Conservation (phyloP, 2,329 filamentous ascomycete species). For the Colletotrichum magnum region DNA sequence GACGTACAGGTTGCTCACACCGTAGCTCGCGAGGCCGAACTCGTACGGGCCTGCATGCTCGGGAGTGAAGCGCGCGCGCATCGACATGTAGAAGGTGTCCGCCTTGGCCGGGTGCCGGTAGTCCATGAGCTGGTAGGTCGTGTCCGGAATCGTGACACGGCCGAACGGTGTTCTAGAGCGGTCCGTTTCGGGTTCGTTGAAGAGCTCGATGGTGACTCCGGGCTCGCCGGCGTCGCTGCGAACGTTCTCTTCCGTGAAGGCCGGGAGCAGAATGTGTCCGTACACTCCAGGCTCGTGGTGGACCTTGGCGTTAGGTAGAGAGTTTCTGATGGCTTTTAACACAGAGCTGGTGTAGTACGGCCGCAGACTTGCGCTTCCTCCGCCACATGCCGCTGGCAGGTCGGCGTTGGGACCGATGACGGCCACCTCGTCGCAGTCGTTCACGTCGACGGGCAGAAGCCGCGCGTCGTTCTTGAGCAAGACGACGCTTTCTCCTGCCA, state of each 20-base stretch:
- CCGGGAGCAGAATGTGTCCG: constrained; percentile 74
- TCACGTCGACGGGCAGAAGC: constrained; percentile 73
- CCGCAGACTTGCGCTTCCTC: constrained; percentile 73
- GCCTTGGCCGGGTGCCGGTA: constrained; percentile 66
- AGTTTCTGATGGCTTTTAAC: constrained; percentile 76
- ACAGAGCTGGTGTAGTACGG: constrained; percentile 80
- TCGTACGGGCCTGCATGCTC: constrained; percentile 74
- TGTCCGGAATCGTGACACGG: constrained; percentile 60
- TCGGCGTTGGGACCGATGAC: constrained; percentile 72
- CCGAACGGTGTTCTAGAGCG: constrained; percentile 63
- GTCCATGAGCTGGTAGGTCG: constrained; percentile 64
- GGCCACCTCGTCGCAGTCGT: constrained; percentile 60
- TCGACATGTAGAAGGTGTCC: constrained; percentile 69
- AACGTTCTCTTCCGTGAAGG: constrained; percentile 64
- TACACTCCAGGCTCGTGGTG: constrained; percentile 69
- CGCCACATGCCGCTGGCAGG: constrained; percentile 70
- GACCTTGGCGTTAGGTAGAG: constrained; percentile 61
- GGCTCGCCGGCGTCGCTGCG: constrained; percentile 66
- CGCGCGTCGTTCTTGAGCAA: constrained; percentile 79
- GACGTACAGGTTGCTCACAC: constrained; percentile 74
- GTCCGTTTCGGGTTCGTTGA: constrained; percentile 67
- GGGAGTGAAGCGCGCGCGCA: constrained; percentile 71
- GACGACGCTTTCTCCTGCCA: constrained; percentile 79
- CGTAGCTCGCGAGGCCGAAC: constrained; percentile 74
- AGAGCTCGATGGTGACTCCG: constrained; percentile 74